Base-by-base conservation (phyloP, 345 rosid genomes). In the Kernera saxatilis region DNA sequence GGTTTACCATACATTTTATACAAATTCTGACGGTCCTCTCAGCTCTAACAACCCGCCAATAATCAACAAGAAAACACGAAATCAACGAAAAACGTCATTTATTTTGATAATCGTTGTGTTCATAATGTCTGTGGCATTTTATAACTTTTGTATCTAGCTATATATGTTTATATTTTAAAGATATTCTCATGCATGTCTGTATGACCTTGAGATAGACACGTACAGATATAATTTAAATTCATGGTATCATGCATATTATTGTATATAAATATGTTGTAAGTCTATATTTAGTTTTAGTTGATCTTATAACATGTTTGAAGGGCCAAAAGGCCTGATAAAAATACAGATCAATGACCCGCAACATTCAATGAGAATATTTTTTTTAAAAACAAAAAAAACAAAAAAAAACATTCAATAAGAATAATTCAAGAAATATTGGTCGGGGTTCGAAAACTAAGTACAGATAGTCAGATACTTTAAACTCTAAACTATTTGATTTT, bases 151-250 rank as follows among this genome's bases (percentile, higher is more conserved):
- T 70, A 39, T 39, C 5, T 21, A 39, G 27, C 5, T 21, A 35
- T 35, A 3, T 30, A 15, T 27, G 54, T 32, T 21, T 46, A 39
- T 59, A 49, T 61, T 51, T 15, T 61, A 37, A 50, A 51, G 12
- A 60, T n/a, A n/a, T n/a, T n/a, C 39, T 19, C 62, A 39, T 71
- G 75, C 69, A 50, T 50, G 23, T n/a, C 48, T 49, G 22, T 40
- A 37, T 37, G 40, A 48, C 18, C 22, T 48, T 27, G 23, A 48
- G 27, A 46, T 11, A 57, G 29, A 70, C 45, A 10, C 8, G 37
- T 59, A 39, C 49, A 67, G 19, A 59, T n/a, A n/a, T n/a, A n/a
- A 29, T 26, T 48, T 48, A 46, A 70, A 58, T 58, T 70, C 57
- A 55, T 58, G 2, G 36, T 37, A 37, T 21, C n/a, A 69, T 30